These are phyloP conservation scores for Akanthomyces uredinophilus DNA, from an alignment of 2,329 filamentous ascomycete species.

Conservation along the genomic window DNA sequence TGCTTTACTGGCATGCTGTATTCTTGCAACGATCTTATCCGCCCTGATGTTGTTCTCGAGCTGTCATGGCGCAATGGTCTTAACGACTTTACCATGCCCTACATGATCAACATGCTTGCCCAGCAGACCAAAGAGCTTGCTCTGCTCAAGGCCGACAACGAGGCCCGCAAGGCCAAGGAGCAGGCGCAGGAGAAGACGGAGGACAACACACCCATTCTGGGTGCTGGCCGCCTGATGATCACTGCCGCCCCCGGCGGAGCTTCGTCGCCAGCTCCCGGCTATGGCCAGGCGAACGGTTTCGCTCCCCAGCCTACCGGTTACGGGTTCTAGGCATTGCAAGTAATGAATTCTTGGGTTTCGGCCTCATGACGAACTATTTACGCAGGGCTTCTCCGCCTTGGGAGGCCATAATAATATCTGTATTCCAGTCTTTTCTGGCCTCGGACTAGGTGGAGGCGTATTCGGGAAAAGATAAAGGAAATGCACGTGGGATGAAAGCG, in stretches of 20 bases:
- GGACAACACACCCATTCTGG: constrained; percentile 89
- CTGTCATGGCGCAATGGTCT: constrained; percentile 95
- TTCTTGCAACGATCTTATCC: constrained; percentile 94
- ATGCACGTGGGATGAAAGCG: constrained; percentile 2
- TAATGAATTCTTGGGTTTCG: constrained; percentile 1
- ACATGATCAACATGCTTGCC: constrained; percentile 97
- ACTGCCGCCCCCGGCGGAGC: constrained; percentile 72
- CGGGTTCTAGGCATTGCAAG: constrained; percentile 43
- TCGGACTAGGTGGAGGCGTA: background rate
- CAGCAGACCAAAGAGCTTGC: constrained; percentile 87
- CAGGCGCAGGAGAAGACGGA: constrained; percentile 74
- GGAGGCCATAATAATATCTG: constrained; percentile 4
- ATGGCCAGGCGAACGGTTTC: constrained; percentile 77
- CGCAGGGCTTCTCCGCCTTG: background rate
- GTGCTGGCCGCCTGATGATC: constrained; percentile 85
- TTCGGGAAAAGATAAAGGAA: background rate
- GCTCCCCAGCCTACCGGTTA: constrained; percentile 83
- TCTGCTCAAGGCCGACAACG: constrained; percentile 87
- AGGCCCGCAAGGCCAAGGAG: constrained; percentile 80
- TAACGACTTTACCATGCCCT: constrained; percentile 97
- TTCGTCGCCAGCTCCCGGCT: constrained; percentile 59
- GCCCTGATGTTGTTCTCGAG: constrained; percentile 87
- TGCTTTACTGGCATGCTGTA: constrained; percentile 99
- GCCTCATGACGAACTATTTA: background rate
- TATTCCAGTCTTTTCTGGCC: background rate